A percentile compares a stretch with the other conserved stretches of the same genome.
phyloP scores from a whole-genome alignment of 768 basidiomycete genomes.

The Collybiopsis luxurians region DNA sequence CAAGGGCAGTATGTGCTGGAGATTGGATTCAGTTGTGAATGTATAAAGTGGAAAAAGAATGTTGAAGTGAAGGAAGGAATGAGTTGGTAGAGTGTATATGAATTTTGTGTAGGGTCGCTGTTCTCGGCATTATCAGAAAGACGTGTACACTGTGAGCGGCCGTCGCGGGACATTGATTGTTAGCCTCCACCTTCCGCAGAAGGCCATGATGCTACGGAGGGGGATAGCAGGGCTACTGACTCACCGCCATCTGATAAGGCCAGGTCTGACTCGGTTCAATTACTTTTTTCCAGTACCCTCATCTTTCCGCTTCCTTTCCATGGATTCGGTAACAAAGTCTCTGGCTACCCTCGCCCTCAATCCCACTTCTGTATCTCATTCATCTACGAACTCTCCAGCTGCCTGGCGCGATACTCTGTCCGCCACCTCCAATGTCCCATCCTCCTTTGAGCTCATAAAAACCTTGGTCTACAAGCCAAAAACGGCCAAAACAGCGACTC shows the following conservation, averaged over 20 bases:
- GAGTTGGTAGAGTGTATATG: conserved; percentile 33
- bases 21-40: conserved; percentile 41
- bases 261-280: conserved; percentile 2
- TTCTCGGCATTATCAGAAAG: neutral
- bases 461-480: conserved; percentile 96
- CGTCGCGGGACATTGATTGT: no score
- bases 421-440: conserved; percentile 46
- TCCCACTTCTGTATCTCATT: conserved; percentile 56
- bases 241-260: conserved; percentile 12
- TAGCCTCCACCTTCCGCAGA: no score
- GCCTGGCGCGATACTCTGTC: conserved; percentile 76
- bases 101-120: neutral
- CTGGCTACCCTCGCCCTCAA: conserved; percentile 55
- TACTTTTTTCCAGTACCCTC: neutral
- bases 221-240: conserved; percentile 1
- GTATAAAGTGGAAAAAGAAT: conserved; percentile 24
- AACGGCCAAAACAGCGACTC: conserved; percentile 84
- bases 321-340: conserved; percentile 37
- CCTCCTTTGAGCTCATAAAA: conserved; percentile 73
- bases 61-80: conserved; percentile 36
- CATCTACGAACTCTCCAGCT: conserved; percentile 62
- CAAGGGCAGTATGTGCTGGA: conserved; percentile 49
- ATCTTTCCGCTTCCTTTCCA: conserved; percentile 15
- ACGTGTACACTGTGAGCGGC: no score
- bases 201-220: no score